Evolutionary conservation across 176 grass and related monocot genomes (phyloP).

Genomic region (Carex kokanica): DNA sequence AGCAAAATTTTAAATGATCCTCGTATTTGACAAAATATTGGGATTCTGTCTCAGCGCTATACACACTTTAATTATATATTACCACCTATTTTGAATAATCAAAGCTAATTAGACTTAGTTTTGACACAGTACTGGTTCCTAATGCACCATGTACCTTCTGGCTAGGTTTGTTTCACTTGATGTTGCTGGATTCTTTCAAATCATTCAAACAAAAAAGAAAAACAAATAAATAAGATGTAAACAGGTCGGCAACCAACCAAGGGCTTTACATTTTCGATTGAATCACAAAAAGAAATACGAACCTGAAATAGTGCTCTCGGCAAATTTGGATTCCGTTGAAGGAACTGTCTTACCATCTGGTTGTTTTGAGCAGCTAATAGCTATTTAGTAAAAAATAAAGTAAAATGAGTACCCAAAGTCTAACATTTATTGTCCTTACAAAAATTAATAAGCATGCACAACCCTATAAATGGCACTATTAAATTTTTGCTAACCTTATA

Average conservation of each 20-base stretch:
- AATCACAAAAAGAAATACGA: slow-evolving; percentile 6
- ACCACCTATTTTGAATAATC: slow-evolving; percentile 6
- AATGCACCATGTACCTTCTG: not conserved
- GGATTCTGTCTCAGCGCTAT: not conserved
- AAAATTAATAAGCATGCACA: not conserved
- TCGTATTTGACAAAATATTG: not conserved
- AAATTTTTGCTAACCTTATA: slow-evolving; percentile 57
- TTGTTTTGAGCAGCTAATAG: slow-evolving; percentile 71
- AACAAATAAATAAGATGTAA: not conserved
- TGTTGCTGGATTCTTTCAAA: not conserved
- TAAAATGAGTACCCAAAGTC: slow-evolving; percentile 5
- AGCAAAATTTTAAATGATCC: not conserved
- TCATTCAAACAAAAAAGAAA: not conserved
- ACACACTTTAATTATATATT: not conserved
- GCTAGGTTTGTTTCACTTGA: not conserved
- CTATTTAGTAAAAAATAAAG: slow-evolving; percentile 29
- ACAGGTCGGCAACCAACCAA: not conserved
- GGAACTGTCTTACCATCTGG: slow-evolving; percentile 44
- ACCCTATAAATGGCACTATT: not conserved
- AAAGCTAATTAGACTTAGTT: not conserved
- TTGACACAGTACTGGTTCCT: not conserved
- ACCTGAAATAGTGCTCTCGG: slow-evolving; percentile 95
- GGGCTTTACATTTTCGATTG: not conserved
- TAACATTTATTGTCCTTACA: not conserved
- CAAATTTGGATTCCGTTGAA: slow-evolving; percentile 69